phyloP scores from a whole-genome alignment of 2,329 filamentous ascomycete genomes.

The Xylariales sp. region DNA sequence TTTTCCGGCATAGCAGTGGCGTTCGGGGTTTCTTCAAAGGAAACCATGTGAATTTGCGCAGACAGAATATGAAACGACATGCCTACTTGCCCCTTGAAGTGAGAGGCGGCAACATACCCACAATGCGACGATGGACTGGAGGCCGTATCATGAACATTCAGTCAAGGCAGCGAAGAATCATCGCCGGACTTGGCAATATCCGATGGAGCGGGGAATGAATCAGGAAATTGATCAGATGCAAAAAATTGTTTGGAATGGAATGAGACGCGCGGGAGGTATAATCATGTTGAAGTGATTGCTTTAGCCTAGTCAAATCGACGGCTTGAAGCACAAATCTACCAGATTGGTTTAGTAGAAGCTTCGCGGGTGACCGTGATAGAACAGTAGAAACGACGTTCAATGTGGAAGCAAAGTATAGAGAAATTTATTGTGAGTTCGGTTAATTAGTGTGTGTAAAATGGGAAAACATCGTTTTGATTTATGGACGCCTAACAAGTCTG shows the following conservation, averaged over 20 bases:
- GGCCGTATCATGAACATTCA: constrained; percentile 4
- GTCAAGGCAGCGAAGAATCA: background rate
- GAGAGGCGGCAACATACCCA: constrained; percentile 11
- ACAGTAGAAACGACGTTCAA: background rate
- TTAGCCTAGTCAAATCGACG: constrained; percentile 7
- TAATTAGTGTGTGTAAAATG: background rate
- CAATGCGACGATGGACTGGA: background rate
- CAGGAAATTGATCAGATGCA: constrained; percentile 18
- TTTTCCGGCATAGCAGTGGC: constrained; percentile 41
- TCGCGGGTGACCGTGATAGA: background rate
- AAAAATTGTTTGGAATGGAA: background rate
- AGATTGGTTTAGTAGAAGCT: background rate
- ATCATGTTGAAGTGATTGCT: constrained; percentile 6
- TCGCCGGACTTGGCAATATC: background rate
- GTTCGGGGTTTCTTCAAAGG: constrained; percentile 23
- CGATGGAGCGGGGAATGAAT: background rate
- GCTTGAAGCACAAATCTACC: background rate
- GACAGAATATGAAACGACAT: background rate
- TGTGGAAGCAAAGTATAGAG: background rate
- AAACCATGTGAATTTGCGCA: constrained; percentile 13
- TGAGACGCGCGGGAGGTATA: background rate
- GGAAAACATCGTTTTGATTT: background rate
- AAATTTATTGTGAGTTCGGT: background rate
- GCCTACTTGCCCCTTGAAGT: background rate
- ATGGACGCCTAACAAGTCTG: background rate